Evolutionary conservation across 192 early-diverging fungal species (phyloP).

Genomic region (Fimicolochytrium jonesii): DNA sequence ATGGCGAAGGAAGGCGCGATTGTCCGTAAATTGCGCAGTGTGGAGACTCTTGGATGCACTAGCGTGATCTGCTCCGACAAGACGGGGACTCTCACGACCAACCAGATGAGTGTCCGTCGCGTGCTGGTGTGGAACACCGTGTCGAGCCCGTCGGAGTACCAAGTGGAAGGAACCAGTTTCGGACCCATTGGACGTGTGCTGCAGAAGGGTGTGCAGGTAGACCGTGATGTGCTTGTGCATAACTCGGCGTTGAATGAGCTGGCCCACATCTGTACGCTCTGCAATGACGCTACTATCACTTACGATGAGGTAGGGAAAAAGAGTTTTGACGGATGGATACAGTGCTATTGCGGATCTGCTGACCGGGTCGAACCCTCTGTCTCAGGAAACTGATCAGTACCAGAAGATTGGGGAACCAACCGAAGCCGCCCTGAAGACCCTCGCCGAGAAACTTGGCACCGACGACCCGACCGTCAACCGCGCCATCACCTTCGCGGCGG

Average conservation of each 20-base stretch:
- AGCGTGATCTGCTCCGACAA: conserved; percentile 99
- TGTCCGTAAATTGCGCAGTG: conserved; percentile 84
- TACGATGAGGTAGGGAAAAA: conserved; percentile 63
- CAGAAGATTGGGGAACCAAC: conserved; percentile 93
- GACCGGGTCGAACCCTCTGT: no score
- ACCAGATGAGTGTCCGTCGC: conserved; percentile 79
- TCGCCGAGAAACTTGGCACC: conserved; percentile 92
- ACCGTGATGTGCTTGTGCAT: conserved; percentile 42
- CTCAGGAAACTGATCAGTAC: conserved; percentile 52
- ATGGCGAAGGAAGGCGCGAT: conserved; percentile 97
- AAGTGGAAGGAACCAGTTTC: conserved; percentile 82
- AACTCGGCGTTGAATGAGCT: conserved; percentile 65
- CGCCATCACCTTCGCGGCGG: conserved; percentile 23
- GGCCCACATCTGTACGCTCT: conserved; percentile 76
- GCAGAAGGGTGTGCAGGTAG: conserved; percentile 41
- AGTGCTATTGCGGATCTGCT: no score
- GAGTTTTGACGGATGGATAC: background rate
- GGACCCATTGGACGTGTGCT: conserved; percentile 73
- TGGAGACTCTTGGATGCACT: conserved; percentile 97
- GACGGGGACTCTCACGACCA: conserved; percentile 97
- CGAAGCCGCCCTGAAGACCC: conserved; percentile 90
- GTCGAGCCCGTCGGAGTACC: conserved; percentile 58
- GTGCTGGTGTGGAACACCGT: conserved; percentile 48
- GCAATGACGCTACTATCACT: conserved; percentile 84
- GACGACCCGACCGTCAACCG: conserved; percentile 65